These are phyloP conservation scores for Oenanthe javanica DNA, from an alignment of 140 eudicot genomes.

Conservation along the genomic window DNA sequence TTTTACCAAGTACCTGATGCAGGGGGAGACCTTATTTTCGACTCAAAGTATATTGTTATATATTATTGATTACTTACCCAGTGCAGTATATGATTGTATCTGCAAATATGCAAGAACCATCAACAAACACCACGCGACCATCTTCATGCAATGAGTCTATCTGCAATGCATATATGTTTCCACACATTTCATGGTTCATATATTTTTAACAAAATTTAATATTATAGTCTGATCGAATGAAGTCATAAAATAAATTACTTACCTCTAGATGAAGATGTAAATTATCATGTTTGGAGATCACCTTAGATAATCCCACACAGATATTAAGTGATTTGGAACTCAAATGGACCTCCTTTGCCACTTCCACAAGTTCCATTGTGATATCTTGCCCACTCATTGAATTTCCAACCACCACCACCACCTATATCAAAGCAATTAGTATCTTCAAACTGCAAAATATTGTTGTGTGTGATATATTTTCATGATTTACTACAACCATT, in stretches of 20 bases:
- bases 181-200: background rate
- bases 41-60: too few relatives aligned
- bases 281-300: slow-evolving; percentile 56
- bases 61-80: slow-evolving; percentile 41
- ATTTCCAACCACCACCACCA: slow-evolving; percentile 80
- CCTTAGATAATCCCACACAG: slow-evolving; percentile 67
- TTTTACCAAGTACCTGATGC: too few relatives aligned
- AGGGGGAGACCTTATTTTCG: too few relatives aligned
- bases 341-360: slow-evolving; percentile 73
- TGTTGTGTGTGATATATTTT: background rate
- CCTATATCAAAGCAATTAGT: slow-evolving; percentile 25
- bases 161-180: slow-evolving; percentile 32
- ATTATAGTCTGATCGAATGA: background rate
- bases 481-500: background rate
- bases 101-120: slow-evolving; percentile 51
- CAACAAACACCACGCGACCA: slow-evolving; percentile 57
- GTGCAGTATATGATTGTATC: slow-evolving; percentile 91
- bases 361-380: slow-evolving; percentile 71
- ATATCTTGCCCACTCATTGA: slow-evolving; percentile 88
- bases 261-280: slow-evolving; percentile 70
- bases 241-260: background rate
- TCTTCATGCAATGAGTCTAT: slow-evolving; percentile 66
- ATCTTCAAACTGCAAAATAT: background rate
- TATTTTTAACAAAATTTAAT: background rate
- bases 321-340: slow-evolving; percentile 51